A percentile compares a stretch with the other conserved stretches of the same genome.
Evolutionary conservation across 2,329 filamentous ascomycete genomes (phyloP).

Genomic region (Fusarium pseudonygamai): DNA sequence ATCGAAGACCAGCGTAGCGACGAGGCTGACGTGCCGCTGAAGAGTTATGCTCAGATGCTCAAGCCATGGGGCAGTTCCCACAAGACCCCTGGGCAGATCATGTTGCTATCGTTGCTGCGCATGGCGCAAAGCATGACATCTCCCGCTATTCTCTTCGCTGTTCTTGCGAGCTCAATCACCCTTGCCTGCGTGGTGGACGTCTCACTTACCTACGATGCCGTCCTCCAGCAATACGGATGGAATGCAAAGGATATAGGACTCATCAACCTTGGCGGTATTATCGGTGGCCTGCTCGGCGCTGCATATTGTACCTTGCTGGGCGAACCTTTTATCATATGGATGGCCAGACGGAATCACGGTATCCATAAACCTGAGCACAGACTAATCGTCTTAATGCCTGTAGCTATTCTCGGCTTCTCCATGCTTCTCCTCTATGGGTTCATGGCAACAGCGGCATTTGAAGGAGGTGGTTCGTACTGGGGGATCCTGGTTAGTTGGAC

Average conservation of each 20-base stretch:
- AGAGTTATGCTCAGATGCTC: background rate
- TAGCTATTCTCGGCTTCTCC: background rate
- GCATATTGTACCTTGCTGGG: background rate
- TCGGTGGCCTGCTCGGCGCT: background rate
- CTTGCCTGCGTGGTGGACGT: rapidly evolving
- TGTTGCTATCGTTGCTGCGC: rapidly evolving
- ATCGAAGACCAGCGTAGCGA: background rate
- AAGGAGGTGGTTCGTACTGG: background rate
- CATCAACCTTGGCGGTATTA: background rate
- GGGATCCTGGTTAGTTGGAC: background rate
- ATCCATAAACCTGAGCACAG: background rate
- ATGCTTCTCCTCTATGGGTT: background rate
- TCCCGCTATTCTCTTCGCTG: background rate
- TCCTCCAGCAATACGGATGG: background rate
- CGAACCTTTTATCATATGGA: background rate
- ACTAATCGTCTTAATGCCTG: background rate
- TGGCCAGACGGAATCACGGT: background rate
- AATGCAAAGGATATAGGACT: background rate
- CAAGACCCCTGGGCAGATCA: background rate
- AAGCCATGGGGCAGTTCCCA: background rate
- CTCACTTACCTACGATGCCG: background rate
- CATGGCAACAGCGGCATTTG: background rate
- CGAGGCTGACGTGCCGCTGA: rapidly evolving
- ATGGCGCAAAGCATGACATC: background rate
- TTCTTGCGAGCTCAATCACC: background rate